phyloP scores from a whole-genome alignment of 352 stramenopile genomes.

The Aphanomyces cochlioides region DNA sequence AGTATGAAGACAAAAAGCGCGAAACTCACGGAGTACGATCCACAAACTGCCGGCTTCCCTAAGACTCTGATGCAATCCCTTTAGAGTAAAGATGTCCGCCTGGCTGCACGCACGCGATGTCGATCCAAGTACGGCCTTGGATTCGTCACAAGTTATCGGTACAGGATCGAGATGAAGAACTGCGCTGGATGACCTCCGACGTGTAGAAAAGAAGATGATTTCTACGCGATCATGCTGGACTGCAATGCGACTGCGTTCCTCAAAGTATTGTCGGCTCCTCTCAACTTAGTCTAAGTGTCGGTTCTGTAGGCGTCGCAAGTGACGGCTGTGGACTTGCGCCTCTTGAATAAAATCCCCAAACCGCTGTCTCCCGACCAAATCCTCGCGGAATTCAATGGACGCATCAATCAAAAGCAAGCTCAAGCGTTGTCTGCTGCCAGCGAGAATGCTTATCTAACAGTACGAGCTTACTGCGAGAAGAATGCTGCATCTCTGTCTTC shows the following conservation, averaged over 20 bases:
- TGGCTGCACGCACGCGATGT: slow-evolving; percentile 40
- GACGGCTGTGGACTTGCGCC: slow-evolving; percentile 56
- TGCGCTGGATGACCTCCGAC: too few species aligned
- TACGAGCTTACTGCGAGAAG: slow-evolving; percentile 67
- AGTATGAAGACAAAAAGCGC: slow-evolving; percentile 37
- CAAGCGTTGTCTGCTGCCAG: slow-evolving; percentile 47
- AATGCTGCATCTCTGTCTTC: slow-evolving; percentile 71
- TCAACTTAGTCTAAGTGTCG: not conserved
- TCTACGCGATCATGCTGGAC: slow-evolving; percentile 44
- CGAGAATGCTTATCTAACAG: slow-evolving; percentile 46
- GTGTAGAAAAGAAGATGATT: slow-evolving; percentile 37
- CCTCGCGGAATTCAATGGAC: slow-evolving; percentile 59
- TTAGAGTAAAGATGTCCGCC: slow-evolving; percentile 38
- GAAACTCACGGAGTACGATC: slow-evolving; percentile 20
- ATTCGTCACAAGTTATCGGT: slow-evolving; percentile 36
- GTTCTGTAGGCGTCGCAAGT: slow-evolving; percentile 46
- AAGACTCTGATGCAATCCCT: too few species aligned
- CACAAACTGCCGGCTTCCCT: not conserved
- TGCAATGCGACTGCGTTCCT: slow-evolving; percentile 45
- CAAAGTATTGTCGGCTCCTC: slow-evolving; percentile 29
- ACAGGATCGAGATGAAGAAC: not conserved
- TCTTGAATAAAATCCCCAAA: slow-evolving; percentile 63
- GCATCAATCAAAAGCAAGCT: slow-evolving; percentile 59
- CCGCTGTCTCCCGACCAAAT: slow-evolving; percentile 63
- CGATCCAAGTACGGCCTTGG: slow-evolving; percentile 41